Percentiles rank a stretch among this genome's conserved stretches.
phyloP scores from a whole-genome alignment of 2,329 filamentous ascomycete genomes.

The Mariannaea sp. region DNA sequence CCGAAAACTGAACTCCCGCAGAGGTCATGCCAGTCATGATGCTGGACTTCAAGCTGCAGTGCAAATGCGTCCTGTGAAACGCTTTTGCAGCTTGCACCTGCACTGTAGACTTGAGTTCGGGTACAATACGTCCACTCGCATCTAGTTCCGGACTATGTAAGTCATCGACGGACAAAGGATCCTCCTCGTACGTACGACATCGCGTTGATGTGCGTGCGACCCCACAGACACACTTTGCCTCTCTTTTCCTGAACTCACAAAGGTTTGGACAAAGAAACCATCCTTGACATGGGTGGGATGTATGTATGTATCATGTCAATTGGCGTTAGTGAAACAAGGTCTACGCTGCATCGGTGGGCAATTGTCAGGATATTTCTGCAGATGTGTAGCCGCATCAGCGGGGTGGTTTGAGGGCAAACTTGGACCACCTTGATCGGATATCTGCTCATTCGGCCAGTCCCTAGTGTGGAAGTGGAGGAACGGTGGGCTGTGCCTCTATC shows the following conservation, averaged over 20 bases:
- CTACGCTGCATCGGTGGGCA: conserved; percentile 21
- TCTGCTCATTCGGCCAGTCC: conserved; percentile 24
- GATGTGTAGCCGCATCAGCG: conserved; percentile 25
- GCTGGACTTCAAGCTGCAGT: neutral
- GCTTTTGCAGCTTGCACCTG: neutral
- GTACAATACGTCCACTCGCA: conserved; percentile 3
- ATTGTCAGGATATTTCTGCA: conserved; percentile 28
- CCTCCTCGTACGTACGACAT: conserved; percentile 6
- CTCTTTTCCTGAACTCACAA: neutral
- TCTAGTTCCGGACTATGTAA: conserved; percentile 5
- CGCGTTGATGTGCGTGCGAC: conserved; percentile 10
- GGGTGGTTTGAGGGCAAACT: conserved; percentile 23
- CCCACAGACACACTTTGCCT: neutral
- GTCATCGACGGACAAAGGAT: conserved; percentile 13
- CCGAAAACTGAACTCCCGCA: conserved; percentile 2
- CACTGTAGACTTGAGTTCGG: too few relatives aligned
- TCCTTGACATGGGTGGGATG: too few relatives aligned
- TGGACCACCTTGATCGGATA: conserved; percentile 23
- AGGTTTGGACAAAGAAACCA: too few relatives aligned
- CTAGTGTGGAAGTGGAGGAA: conserved; percentile 15
- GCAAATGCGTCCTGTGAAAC: neutral
- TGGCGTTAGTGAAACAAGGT: conserved; percentile 34
- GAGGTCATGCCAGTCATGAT: neutral
- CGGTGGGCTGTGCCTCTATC: conserved; percentile 10
- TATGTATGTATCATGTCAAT: conserved; percentile 1